These are phyloP conservation scores for Oryza glaberrima DNA, from an alignment of 176 grass and related monocot genomes.

Conservation along the genomic window DNA sequence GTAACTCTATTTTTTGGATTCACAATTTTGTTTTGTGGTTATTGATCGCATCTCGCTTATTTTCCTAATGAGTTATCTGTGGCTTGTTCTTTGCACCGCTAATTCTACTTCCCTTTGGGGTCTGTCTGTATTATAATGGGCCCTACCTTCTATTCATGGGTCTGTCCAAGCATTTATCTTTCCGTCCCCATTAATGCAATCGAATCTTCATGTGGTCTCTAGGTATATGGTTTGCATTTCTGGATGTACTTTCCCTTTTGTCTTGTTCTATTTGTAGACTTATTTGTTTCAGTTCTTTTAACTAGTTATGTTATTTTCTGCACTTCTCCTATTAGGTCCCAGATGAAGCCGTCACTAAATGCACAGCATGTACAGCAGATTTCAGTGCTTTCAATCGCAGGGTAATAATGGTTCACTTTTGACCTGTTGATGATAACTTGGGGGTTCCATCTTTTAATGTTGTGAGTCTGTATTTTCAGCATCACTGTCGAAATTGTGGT, in stretches of 20 bases:
- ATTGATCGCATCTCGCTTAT: neutral
- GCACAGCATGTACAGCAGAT: slow-evolving; percentile 75
- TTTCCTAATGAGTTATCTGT: neutral
- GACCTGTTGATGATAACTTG: slow-evolving; percentile 17
- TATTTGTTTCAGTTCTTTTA: slow-evolving; percentile 1
- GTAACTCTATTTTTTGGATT: neutral
- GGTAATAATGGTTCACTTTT: slow-evolving; percentile 49
- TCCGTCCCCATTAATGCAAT: neutral
- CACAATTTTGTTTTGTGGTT: neutral
- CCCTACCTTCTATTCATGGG: neutral
- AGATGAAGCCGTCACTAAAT: slow-evolving; percentile 89
- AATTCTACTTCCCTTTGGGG: neutral
- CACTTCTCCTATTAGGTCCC: slow-evolving; percentile 63
- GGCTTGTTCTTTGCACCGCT: slow-evolving; percentile 1
- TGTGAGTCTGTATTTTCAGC: slow-evolving; percentile 58
- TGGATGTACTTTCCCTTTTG: neutral
- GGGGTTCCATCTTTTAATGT: slow-evolving; percentile 14
- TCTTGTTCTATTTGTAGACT: neutral
- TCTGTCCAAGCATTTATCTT: neutral
- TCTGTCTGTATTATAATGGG: neutral
- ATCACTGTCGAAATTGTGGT: slow-evolving; percentile 96
- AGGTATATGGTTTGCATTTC: neutral
- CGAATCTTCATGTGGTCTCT: neutral
- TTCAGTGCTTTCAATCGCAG: slow-evolving; percentile 95
- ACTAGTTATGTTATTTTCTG: slow-evolving; percentile 5